Evolutionary conservation across 2,329 filamentous ascomycete genomes (phyloP).

Genomic region (Trematosphaeria pertusa): DNA sequence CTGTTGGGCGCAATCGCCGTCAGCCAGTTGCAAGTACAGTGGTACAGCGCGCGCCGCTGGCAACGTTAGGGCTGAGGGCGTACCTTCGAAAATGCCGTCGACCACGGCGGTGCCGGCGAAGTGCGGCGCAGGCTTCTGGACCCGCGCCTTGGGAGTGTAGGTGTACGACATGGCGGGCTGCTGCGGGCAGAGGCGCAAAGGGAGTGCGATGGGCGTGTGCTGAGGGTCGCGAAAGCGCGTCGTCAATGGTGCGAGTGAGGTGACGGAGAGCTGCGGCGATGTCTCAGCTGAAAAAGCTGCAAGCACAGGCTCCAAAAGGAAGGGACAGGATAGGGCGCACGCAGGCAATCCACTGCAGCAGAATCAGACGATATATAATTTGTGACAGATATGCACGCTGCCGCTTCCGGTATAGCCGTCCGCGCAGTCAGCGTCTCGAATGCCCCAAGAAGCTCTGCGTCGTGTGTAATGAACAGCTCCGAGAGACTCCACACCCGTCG

Average conservation of each 20-base stretch:
- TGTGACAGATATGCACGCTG: not conserved
- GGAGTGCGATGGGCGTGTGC: constrained; percentile 7
- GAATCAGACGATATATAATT: constrained; percentile 1
- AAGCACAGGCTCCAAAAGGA: not conserved
- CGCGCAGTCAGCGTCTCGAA: constrained; percentile 2
- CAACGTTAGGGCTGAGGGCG: constrained; percentile 3
- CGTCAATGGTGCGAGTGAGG: not conserved
- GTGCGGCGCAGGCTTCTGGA: constrained; percentile 49
- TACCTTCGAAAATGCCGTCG: constrained; percentile 51
- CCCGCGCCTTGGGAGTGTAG: constrained; percentile 47
- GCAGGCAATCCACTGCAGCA: constrained; percentile 4
- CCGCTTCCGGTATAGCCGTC: not conserved
- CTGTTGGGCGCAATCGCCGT: constrained; percentile 23
- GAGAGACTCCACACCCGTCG: too few relatives aligned
- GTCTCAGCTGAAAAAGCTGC: constrained; percentile 7
- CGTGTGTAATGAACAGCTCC: not conserved
- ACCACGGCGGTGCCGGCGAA: constrained; percentile 49
- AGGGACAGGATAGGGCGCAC: not conserved
- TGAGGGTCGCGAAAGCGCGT: constrained; percentile 9
- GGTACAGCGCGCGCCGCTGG: too few relatives aligned
- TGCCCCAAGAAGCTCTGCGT: not conserved
- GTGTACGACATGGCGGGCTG: constrained; percentile 38
- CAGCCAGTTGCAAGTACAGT: constrained; percentile 3
- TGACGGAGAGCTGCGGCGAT: constrained; percentile 1
- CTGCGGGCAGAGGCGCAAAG: too few relatives aligned